Conservation (phyloP, 169 alveolate species). For the Plasmodium fragile region DNA sequence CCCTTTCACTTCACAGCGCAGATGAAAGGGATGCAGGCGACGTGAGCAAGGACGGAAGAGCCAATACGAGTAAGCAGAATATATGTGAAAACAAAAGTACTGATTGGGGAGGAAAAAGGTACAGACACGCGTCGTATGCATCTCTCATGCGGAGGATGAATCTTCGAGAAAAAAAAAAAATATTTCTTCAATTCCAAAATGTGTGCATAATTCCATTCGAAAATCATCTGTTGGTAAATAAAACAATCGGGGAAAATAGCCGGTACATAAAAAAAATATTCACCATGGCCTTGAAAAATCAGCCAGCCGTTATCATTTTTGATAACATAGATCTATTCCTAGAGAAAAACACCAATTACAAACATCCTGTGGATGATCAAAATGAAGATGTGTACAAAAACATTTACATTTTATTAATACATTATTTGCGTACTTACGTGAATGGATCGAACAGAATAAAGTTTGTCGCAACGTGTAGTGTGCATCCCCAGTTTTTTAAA, state of each 20-base stretch:
- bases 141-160: not conserved
- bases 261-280: constrained; percentile 60
- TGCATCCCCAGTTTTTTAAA: constrained; percentile 61
- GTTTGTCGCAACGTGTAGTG: constrained; percentile 52
- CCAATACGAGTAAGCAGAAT: not conserved
- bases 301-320: constrained; percentile 69
- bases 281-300: constrained; percentile 55
- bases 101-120: not conserved
- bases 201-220: constrained; percentile 70
- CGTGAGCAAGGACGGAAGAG: not conserved
- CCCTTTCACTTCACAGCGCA: not conserved
- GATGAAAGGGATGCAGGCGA: not conserved
- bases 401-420: constrained; percentile 57
- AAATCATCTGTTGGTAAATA: constrained; percentile 67
- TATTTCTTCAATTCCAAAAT: constrained; percentile 62
- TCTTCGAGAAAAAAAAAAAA: constrained; percentile 19
- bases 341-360: constrained; percentile 62
- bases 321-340: constrained; percentile 70
- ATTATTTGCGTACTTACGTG: constrained; percentile 41
- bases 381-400: constrained; percentile 75
- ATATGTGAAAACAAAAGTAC: not conserved
- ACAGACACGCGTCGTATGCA: not conserved
- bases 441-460: constrained; percentile 48
- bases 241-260: constrained; percentile 71
- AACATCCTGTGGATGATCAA: constrained; percentile 46